Evolutionary conservation across 352 stramenopile genomes (phyloP), one percentile per base, ranked within the genome.

Genomic region (Globisporangium apiculatum): DNA sequence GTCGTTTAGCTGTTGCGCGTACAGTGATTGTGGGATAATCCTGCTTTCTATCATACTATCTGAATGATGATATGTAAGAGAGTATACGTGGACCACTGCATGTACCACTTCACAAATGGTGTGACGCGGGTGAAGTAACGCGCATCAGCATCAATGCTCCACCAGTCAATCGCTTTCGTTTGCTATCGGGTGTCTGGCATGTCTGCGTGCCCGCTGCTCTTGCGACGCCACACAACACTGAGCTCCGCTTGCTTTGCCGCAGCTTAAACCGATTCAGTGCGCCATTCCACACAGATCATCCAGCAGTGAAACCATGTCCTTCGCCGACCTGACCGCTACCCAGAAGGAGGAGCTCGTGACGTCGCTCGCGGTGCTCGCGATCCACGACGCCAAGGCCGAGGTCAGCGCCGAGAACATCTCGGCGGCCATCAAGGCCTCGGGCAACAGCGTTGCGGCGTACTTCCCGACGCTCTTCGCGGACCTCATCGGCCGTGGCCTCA

Each of bases 251-350:
- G 24, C 24, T 31, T 31, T 31, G 24, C 61, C 51, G 45, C 62
- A 84, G 82, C 82, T 92, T 92, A 90, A 92, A 84, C 68, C 76
- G 82, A 92, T 86, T 92, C 82, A 92, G 82, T 83, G 69, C 75
- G 64, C 65, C 40, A 67, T 75, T 83, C 68, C 72, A 55, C 12
- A 31, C 36, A 35, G 36, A 52, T 37, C 38, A 65, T 72, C 73
- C 77, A 72, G 75, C 17, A 56, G 66, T 64, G 65, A 71, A 70
- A 86, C 69, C 78, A 93, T 91, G 80, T 83, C 78, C 67, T 89
- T 93, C 80, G 80, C 81, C 70, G 79, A 91, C 62, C 71, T 93
- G 53, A 88, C 71, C 72, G 79, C 76, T 62, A 77, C 65, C 73
- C 79, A 93, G 67, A 91, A 88, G 75, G 78, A 95, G 67, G 85